phyloP scores from a whole-genome alignment of 805 yeast species.

The Candida ulmi region DNA sequence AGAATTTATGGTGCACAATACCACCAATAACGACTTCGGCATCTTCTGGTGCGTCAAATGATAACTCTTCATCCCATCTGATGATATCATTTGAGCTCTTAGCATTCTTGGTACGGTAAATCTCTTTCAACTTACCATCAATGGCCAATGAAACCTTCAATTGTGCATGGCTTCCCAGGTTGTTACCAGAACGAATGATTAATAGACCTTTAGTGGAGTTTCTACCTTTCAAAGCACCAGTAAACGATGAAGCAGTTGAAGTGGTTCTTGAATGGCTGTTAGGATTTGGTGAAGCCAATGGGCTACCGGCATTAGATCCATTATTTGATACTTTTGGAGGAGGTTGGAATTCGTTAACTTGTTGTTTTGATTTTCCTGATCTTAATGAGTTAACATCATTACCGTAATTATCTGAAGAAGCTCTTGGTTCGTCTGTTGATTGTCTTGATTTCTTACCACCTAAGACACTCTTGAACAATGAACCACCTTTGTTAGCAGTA shows the following conservation, averaged over 20 bases:
- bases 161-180: constrained; percentile 37
- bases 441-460: constrained; percentile 24
- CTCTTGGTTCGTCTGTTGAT: constrained; percentile 10
- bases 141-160: constrained; percentile 49
- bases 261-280: constrained; percentile 14
- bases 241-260: constrained; percentile 19
- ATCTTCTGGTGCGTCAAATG: constrained; percentile 62
- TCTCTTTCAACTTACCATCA: constrained; percentile 41
- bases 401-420: constrained; percentile 10
- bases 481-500: constrained; percentile 42
- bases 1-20: constrained; percentile 64
- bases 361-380: constrained; percentile 23
- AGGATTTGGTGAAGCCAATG: constrained; percentile 5
- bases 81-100: constrained; percentile 44
- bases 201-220: constrained; percentile 39
- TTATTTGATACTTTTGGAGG: constrained; percentile 6
- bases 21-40: constrained; percentile 57
- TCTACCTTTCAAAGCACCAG: constrained; percentile 13
- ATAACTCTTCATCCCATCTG: constrained; percentile 57
- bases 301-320: constrained; percentile 1
- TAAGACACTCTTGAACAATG: constrained; percentile 28
- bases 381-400: constrained; percentile 33
- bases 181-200: constrained; percentile 42
- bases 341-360: constrained; percentile 1
- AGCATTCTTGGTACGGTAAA: constrained; percentile 57